These are phyloP conservation scores for Penicillium sp. DNA, from an alignment of 2,329 filamentous ascomycete species.

Conservation along the genomic window DNA sequence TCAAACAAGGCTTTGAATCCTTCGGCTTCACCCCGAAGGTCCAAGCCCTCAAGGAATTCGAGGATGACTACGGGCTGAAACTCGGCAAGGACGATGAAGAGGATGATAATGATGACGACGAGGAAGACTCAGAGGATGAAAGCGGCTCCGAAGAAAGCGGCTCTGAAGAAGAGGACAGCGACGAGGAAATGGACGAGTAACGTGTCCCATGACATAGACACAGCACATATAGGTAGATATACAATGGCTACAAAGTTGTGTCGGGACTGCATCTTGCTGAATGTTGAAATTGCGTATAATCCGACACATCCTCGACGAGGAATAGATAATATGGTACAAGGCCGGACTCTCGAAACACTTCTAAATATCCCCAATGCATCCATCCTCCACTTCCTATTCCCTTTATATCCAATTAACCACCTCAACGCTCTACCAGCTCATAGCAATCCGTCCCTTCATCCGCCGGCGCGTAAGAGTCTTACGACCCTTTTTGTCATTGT, in stretches of 20 bases:
- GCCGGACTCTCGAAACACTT: conserved; percentile 1
- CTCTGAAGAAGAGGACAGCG: conserved; percentile 49
- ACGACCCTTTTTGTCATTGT: conserved; percentile 51
- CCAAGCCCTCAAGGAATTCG: conserved; percentile 69
- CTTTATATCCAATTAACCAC: not conserved
- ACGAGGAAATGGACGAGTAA: conserved; percentile 27
- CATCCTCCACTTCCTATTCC: not conserved
- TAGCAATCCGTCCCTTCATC: conserved; percentile 49
- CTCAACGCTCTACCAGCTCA: conserved; percentile 46
- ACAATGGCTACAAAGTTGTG: conserved; percentile 5
- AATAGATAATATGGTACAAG: conserved; percentile 23
- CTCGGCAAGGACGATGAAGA: conserved; percentile 57
- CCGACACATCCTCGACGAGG: conserved; percentile 9
- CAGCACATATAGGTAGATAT: conserved; percentile 11
- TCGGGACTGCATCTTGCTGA: not conserved
- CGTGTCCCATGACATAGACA: conserved; percentile 12
- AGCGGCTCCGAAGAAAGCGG: conserved; percentile 43
- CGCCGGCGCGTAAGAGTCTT: conserved; percentile 51
- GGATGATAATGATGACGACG: conserved; percentile 52
- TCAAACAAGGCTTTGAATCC: conserved; percentile 67
- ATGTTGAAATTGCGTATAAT: conserved; percentile 14
- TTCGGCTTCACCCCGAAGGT: conserved; percentile 75
- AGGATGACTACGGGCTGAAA: conserved; percentile 83
- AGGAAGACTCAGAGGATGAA: conserved; percentile 44
- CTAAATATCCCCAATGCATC: conserved; percentile 1